A percentile compares a stretch with the other conserved stretches of the same genome.
phyloP scores from a whole-genome alignment of 495 filamentous ascomycete genomes.

The Annulohypoxylon bovei region DNA sequence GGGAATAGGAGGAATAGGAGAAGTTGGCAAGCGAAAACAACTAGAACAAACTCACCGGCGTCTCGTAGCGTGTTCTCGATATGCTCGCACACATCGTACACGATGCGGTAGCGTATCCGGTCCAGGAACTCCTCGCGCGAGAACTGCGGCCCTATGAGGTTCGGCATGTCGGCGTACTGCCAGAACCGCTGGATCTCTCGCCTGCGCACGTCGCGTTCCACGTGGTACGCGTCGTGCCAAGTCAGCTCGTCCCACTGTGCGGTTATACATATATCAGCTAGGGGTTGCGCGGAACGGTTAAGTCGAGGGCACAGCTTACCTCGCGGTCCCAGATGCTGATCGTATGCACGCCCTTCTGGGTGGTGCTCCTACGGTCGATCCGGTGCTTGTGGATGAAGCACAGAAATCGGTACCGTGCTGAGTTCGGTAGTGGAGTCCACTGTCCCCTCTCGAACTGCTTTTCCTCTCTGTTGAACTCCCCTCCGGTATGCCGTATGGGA shows the following conservation, averaged over 20 bases:
- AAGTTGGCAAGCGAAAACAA: too few relatives aligned
- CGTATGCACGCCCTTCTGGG: constrained; percentile 32
- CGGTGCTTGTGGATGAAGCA: constrained; percentile 40
- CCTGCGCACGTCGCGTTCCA: constrained; percentile 7
- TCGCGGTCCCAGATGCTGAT: constrained; percentile 41
- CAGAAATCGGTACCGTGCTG: constrained; percentile 30
- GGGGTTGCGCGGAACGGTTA: not conserved
- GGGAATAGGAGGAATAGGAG: too few relatives aligned
- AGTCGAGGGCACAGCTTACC: constrained; percentile 1
- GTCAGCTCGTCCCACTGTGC: constrained; percentile 35
- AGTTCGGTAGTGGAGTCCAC: not conserved
- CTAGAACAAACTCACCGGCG: constrained; percentile 1
- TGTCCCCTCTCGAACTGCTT: not conserved
- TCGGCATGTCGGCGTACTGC: not conserved
- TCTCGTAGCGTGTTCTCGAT: constrained; percentile 22
- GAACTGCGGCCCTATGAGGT: not conserved
- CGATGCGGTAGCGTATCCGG: constrained; percentile 33
- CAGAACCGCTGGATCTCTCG: constrained; percentile 35
- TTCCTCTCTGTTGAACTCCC: not conserved
- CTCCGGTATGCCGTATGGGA: not conserved
- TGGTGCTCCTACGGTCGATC: constrained; percentile 12
- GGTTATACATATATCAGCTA: not conserved
- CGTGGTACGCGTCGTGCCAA: constrained; percentile 36
- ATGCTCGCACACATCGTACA: constrained; percentile 29
- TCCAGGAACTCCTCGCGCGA: constrained; percentile 11